Percentiles rank a stretch among this genome's conserved stretches.
Conservation (phyloP, 2,329 filamentous ascomycete species). For the Penicillium olsonii region DNA sequence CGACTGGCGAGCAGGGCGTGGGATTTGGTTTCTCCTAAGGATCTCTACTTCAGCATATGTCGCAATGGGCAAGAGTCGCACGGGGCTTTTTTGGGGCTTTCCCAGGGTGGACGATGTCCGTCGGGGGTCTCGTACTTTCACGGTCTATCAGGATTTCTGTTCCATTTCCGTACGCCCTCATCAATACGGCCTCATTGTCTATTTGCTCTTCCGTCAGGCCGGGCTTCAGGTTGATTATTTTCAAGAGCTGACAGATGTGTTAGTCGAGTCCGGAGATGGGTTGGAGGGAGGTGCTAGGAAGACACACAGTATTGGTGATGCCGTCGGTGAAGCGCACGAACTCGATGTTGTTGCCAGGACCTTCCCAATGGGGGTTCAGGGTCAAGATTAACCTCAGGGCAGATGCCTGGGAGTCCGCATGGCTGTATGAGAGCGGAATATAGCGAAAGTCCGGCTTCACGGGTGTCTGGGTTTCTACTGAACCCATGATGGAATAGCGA, state of each 20-base stretch:
- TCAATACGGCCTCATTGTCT: slow-evolving; percentile 80
- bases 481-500: slow-evolving; percentile 27
- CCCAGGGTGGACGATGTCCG: slow-evolving; percentile 2
- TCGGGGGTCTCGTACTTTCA: slow-evolving; percentile 64
- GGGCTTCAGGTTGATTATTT: slow-evolving; percentile 53
- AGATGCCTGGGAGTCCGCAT: slow-evolving; percentile 73
- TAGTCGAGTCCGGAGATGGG: background rate
- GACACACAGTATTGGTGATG: slow-evolving; percentile 85
- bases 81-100: background rate
- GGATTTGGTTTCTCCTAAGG: slow-evolving; percentile 60
- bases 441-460: slow-evolving; percentile 39
- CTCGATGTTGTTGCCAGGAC: slow-evolving; percentile 71
- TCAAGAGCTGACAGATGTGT: slow-evolving; percentile 46
- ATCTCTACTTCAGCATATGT: slow-evolving; percentile 36
- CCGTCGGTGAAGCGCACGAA: slow-evolving; percentile 94
- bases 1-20: slow-evolving; percentile 85
- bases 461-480: slow-evolving; percentile 19
- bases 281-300: background rate
- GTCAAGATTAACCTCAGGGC: slow-evolving; percentile 77
- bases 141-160: slow-evolving; percentile 96
- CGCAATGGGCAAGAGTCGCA: slow-evolving; percentile 32
- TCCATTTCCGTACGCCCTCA: slow-evolving; percentile 91
- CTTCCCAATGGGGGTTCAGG: slow-evolving; percentile 80
- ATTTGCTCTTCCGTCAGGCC: slow-evolving; percentile 74
- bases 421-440: slow-evolving; percentile 78